Evolutionary conservation across 768 basidiomycete species (phyloP).

Genomic region (Pseudohyphozyma bogoriensis): DNA sequence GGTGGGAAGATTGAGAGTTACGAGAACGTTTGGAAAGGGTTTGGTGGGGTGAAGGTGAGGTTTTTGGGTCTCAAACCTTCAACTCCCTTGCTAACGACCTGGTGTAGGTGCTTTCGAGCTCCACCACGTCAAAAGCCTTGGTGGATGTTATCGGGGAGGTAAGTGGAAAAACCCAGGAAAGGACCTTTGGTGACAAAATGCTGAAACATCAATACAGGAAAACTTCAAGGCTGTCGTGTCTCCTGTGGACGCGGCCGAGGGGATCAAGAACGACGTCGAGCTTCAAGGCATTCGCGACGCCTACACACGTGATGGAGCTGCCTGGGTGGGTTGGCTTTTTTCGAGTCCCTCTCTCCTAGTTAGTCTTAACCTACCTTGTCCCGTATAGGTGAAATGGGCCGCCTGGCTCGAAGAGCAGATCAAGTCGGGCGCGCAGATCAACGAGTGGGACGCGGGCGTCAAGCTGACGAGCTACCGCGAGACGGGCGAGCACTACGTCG

Average conservation of each 20-base stretch:
- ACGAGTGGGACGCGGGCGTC: constrained; percentile 85
- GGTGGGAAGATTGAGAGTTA: constrained; percentile 57
- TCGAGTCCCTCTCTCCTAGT: no score
- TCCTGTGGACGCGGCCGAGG: constrained; percentile 64
- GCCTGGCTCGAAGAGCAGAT: constrained; percentile 68
- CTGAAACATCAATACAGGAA: constrained; percentile 2
- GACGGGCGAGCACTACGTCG: constrained; percentile 18
- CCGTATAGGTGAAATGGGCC: constrained; percentile 48
- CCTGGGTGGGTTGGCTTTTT: constrained; percentile 43
- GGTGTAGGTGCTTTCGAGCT: constrained; percentile 27
- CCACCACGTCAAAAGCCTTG: constrained; percentile 34
- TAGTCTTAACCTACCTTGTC: background rate
- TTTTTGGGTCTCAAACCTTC: background rate
- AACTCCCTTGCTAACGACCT: no score
- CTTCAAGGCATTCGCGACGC: constrained; percentile 71
- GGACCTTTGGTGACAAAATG: background rate
- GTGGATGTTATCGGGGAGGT: constrained; percentile 33
- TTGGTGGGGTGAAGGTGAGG: constrained; percentile 35
- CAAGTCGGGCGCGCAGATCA: constrained; percentile 62
- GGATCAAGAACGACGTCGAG: constrained; percentile 64
- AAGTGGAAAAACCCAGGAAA: no score
- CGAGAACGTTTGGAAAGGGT: constrained; percentile 66
- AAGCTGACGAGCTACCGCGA: constrained; percentile 66
- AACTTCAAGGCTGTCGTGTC: constrained; percentile 40
- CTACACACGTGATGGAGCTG: constrained; percentile 80